phyloP scores from a whole-genome alignment of 768 basidiomycete species.

The Mycena epipterygia region DNA sequence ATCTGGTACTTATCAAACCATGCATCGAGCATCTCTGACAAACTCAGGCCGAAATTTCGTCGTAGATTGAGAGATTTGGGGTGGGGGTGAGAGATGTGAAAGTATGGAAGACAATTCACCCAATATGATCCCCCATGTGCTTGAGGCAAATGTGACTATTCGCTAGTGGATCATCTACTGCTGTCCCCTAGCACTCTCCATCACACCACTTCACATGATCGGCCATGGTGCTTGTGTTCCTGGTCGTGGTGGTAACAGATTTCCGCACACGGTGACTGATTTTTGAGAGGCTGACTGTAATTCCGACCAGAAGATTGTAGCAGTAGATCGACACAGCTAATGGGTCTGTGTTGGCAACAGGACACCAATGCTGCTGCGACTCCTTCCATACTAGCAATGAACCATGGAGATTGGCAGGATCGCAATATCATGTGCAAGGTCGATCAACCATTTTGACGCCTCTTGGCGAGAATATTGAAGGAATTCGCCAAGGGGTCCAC shows the following conservation, averaged over 20 bases:
- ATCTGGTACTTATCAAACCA: background rate
- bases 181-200: background rate
- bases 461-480: constrained; percentile 1
- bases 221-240: background rate
- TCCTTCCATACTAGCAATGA: background rate
- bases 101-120: background rate
- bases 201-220: background rate
- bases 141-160: constrained; percentile 3
- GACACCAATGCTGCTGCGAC: background rate
- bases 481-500: background rate
- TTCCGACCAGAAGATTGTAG: background rate
- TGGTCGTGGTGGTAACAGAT: background rate
- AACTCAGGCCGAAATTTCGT: background rate
- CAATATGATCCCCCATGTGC: constrained; percentile 1
- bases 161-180: background rate
- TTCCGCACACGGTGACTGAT: background rate
- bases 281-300: background rate
- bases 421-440: constrained; percentile 2
- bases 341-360: background rate
- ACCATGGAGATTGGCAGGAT: background rate
- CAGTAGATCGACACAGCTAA: background rate
- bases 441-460: background rate
- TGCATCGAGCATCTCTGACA: background rate
- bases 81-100: background rate
- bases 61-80: background rate